Conservation (phyloP, 768 basidiomycete species). For the Termitomyces sp. region DNA sequence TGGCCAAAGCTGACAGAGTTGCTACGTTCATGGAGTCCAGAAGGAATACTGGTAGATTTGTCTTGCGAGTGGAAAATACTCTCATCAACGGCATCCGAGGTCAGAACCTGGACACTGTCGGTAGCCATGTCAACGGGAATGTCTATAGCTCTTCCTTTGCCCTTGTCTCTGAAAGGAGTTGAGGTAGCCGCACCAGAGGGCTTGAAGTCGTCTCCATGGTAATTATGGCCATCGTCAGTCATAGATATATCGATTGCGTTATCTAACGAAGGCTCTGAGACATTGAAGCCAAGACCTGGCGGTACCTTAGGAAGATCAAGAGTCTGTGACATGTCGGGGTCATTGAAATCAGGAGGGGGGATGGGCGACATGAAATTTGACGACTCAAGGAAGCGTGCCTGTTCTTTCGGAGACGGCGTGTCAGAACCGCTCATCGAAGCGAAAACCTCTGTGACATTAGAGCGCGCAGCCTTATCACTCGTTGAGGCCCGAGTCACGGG, state of each 20-base stretch:
- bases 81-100: constrained; percentile 25
- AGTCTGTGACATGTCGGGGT: constrained; percentile 51
- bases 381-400: constrained; percentile 20
- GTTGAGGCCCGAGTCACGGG: constrained; percentile 27
- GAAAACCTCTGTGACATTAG: constrained; percentile 47
- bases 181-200: constrained; percentile 31
- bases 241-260: constrained; percentile 27
- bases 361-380: constrained; percentile 30
- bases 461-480: constrained; percentile 32
- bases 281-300: constrained; percentile 36
- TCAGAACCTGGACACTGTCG: constrained; percentile 15
- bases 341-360: constrained; percentile 39
- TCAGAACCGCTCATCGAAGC: constrained; percentile 29
- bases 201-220: constrained; percentile 12
- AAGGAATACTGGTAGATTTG: constrained; percentile 26
- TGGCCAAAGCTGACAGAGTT: constrained; percentile 69
- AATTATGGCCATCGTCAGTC: constrained; percentile 23
- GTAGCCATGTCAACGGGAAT: constrained; percentile 9
- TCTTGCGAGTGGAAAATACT: constrained; percentile 41
- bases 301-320: constrained; percentile 48
- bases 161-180: constrained; percentile 36
- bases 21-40: constrained; percentile 47
- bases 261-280: constrained; percentile 28
- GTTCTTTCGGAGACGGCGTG: constrained; percentile 6
- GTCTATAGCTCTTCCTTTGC: constrained; percentile 33